Evolutionary conservation across 495 filamentous ascomycete species (phyloP).

Genomic region (Amphirosellinia nigrospora): DNA sequence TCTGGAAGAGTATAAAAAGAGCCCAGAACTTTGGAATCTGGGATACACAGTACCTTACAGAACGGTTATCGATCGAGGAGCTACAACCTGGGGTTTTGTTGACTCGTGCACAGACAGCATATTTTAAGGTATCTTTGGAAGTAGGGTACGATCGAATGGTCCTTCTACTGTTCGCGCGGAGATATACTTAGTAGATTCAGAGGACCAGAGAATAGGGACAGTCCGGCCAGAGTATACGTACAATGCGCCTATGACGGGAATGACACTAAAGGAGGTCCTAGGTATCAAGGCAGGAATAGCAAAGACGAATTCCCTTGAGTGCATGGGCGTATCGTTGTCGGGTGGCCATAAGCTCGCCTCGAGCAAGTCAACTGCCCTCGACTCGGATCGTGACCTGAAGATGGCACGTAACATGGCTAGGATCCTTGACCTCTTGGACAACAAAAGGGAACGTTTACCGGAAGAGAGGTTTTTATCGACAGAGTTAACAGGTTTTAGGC

Average conservation of each 20-base stretch:
- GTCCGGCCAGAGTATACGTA: neutral
- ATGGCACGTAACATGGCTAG: too few relatives aligned
- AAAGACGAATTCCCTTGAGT: neutral
- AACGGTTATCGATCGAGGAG: neutral
- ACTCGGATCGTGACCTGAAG: too few relatives aligned
- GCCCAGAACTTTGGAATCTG: neutral
- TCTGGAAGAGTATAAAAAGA: conserved; percentile 2
- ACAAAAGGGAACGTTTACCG: too few relatives aligned
- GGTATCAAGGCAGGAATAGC: neutral
- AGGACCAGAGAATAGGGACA: neutral
- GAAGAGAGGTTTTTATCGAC: too few relatives aligned
- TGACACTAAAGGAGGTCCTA: neutral
- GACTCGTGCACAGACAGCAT: conserved; percentile 17
- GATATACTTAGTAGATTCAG: neutral
- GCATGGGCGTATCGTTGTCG: conserved; percentile 7
- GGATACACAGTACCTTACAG: neutral
- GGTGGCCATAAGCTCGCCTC: too few relatives aligned
- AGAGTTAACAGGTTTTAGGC: neutral
- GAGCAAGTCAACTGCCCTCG: too few relatives aligned
- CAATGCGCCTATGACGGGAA: too few relatives aligned
- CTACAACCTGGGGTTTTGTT: conserved; percentile 1
- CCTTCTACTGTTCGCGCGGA: neutral
- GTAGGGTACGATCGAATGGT: too few relatives aligned
- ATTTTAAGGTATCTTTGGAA: neutral
- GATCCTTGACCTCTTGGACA: too few relatives aligned